Percentiles rank a stretch among this genome's conserved stretches.
phyloP scores from a whole-genome alignment of 176 grass and related monocot genomes.

The Cenchrus americanus region DNA sequence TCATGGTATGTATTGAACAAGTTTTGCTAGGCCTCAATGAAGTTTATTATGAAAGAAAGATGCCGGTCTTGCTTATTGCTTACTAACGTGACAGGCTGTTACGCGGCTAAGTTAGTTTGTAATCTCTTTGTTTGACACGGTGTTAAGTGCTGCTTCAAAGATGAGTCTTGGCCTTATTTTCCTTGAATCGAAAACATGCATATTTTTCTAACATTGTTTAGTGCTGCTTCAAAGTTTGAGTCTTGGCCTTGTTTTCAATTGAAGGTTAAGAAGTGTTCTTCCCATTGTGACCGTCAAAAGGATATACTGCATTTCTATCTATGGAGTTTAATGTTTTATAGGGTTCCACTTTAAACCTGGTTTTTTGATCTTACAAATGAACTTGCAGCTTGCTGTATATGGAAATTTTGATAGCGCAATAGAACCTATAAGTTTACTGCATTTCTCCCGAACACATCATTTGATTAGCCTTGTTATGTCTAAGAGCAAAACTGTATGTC shows the following conservation, averaged over 20 bases:
- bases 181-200: background rate
- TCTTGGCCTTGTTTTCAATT: background rate
- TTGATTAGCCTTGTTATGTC: slow-evolving; percentile 19
- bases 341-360: background rate
- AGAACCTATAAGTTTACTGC: background rate
- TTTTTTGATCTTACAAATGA: background rate
- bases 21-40: background rate
- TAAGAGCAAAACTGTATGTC: slow-evolving; percentile 12
- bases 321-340: background rate
- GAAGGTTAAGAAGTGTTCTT: slow-evolving; percentile 32
- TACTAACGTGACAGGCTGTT: background rate
- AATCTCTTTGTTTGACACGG: background rate
- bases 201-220: background rate
- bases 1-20: slow-evolving; percentile 9
- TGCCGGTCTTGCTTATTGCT: background rate
- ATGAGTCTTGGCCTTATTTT: background rate
- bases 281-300: slow-evolving; percentile 12
- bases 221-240: background rate
- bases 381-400: background rate
- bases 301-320: slow-evolving; percentile 10
- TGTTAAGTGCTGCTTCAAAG: background rate
- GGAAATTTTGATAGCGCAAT: background rate
- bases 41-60: background rate
- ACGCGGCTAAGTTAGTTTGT: slow-evolving; percentile 10
- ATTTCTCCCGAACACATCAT: slow-evolving; percentile 5